Conservation (phyloP, 805 yeast genomes). For the Ogataea nitratoaversa region DNA sequence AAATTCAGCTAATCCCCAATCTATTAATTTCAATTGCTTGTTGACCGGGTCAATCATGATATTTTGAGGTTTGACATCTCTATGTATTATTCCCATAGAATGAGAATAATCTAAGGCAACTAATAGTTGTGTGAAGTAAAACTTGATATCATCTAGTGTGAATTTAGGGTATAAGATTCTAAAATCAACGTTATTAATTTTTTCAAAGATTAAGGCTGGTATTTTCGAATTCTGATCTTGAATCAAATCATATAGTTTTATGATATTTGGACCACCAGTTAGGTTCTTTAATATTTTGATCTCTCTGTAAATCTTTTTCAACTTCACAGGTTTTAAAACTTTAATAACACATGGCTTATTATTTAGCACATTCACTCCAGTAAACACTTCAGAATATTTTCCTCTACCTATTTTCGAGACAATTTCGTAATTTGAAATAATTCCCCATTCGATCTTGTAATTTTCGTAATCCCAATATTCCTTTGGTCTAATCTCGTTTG, state of each 20-base stretch:
- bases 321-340: slow-evolving; percentile 88
- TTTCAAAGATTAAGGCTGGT: slow-evolving; percentile 85
- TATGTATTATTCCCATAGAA: slow-evolving; percentile 91
- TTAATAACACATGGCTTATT: slow-evolving; percentile 76
- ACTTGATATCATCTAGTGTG: slow-evolving; percentile 69
- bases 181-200: slow-evolving; percentile 80
- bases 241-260: slow-evolving; percentile 75
- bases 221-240: slow-evolving; percentile 81
- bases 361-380: slow-evolving; percentile 65
- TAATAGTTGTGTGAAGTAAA: slow-evolving; percentile 77
- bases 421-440: slow-evolving; percentile 81
- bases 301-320: slow-evolving; percentile 89
- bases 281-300: slow-evolving; percentile 82
- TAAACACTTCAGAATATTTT: slow-evolving; percentile 88
- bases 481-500: slow-evolving; percentile 68
- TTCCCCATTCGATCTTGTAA: slow-evolving; percentile 76
- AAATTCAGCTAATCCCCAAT: slow-evolving; percentile 94
- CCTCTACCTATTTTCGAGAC: slow-evolving; percentile 86
- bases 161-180: slow-evolving; percentile 81
- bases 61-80: slow-evolving; percentile 93
- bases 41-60: slow-evolving; percentile 82
- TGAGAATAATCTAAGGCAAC: slow-evolving; percentile 84
- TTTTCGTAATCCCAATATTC: slow-evolving; percentile 80
- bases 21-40: slow-evolving; percentile 67
- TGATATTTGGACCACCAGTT: slow-evolving; percentile 77